Conservation (phyloP, 169 alveolate genomes). For the Theileria equi region DNA sequence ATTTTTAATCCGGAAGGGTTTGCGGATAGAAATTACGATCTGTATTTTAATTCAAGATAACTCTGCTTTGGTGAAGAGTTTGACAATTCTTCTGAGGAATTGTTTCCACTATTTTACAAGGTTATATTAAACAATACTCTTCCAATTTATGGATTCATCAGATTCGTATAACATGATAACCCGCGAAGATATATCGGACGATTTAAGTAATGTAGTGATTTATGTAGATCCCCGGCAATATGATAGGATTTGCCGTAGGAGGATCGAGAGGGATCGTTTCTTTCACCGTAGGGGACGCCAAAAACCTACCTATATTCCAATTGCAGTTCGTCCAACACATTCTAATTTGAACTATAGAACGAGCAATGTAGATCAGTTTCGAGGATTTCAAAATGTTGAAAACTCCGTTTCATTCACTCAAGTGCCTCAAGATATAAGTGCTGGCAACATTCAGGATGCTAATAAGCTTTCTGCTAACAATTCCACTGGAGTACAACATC, state of each 20-base stretch:
- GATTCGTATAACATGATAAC: neutral
- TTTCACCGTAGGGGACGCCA: slow-evolving; percentile 42
- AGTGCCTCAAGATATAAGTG: too few relatives aligned
- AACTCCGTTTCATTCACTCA: too few relatives aligned
- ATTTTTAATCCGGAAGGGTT: too few relatives aligned
- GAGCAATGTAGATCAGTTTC: too few relatives aligned
- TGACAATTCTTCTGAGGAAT: neutral
- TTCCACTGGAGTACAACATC: too few relatives aligned
- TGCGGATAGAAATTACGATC: too few relatives aligned
- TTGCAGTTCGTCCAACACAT: slow-evolving; percentile 31
- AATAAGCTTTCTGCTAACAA: too few relatives aligned
- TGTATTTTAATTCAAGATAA: neutral
- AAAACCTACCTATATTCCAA: slow-evolving; percentile 19
- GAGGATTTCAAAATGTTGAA: too few relatives aligned
- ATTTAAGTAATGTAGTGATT: slow-evolving; percentile 16
- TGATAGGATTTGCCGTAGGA: slow-evolving; percentile 42
- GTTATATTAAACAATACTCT: too few relatives aligned
- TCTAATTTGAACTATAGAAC: too few relatives aligned
- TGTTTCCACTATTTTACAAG: too few relatives aligned
- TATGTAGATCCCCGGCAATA: slow-evolving; percentile 54
- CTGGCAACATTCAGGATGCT: too few relatives aligned
- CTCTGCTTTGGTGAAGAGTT: neutral
- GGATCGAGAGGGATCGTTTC: slow-evolving; percentile 32
- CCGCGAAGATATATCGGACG: neutral
- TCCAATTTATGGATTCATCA: neutral